Evolutionary conservation across 352 stramenopile species (phyloP).

Genomic region (Phytophthora niederhauseri): DNA sequence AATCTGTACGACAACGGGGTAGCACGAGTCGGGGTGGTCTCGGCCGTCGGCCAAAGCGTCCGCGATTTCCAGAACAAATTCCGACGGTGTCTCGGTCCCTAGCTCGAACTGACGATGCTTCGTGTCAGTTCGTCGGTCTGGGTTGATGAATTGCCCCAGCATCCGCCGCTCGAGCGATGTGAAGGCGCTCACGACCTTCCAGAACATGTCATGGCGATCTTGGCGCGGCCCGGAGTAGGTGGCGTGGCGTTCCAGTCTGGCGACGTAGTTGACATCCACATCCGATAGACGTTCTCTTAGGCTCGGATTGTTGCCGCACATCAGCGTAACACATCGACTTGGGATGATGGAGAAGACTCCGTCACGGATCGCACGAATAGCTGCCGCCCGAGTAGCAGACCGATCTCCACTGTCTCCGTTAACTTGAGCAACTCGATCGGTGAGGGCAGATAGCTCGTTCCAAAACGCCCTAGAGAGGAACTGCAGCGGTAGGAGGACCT

Average conservation of each 20-base stretch:
- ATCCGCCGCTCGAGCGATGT: constrained; percentile 51
- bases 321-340: constrained; percentile 49
- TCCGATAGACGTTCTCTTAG: constrained; percentile 43
- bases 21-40: constrained; percentile 61
- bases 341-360: constrained; percentile 63
- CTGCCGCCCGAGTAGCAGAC: constrained; percentile 8
- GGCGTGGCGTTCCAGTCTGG: constrained; percentile 38
- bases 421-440: not conserved
- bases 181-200: constrained; percentile 44
- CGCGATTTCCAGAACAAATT: constrained; percentile 54
- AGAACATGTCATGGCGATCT: constrained; percentile 53
- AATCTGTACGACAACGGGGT: constrained; percentile 54
- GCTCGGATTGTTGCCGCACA: constrained; percentile 36
- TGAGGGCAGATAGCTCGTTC: constrained; percentile 34
- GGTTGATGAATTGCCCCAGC: constrained; percentile 56
- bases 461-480: constrained; percentile 58
- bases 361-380: constrained; percentile 54
- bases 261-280: constrained; percentile 33
- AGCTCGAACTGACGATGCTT: constrained; percentile 21
- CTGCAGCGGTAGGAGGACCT: constrained; percentile 53
- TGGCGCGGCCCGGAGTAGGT: constrained; percentile 32
- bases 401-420: not conserved
- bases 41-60: constrained; percentile 48
- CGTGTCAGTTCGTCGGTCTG: constrained; percentile 15
- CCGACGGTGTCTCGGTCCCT: not conserved